phyloP scores from a whole-genome alignment of 2,329 filamentous ascomycete species.

The Verticillium isaacii region DNA sequence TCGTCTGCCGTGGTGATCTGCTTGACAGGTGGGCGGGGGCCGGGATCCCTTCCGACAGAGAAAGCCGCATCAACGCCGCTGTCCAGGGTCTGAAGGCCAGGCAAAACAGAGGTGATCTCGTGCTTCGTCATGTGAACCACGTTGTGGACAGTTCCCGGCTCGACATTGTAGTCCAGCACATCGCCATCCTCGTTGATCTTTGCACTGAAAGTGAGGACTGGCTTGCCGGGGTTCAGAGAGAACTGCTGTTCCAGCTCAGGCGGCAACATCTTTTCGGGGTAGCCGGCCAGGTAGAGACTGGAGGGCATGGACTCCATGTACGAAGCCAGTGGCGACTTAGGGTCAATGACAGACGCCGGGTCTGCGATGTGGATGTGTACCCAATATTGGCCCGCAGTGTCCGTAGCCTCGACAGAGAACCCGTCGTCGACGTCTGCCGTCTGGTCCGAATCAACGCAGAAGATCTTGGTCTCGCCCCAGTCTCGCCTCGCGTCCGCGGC shows the following conservation, averaged over 20 bases:
- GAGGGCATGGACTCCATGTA: slow-evolving; percentile 57
- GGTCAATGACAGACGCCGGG: slow-evolving; percentile 64
- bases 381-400: slow-evolving; percentile 57
- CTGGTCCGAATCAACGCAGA: slow-evolving; percentile 64
- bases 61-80: slow-evolving; percentile 13
- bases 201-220: slow-evolving; percentile 59
- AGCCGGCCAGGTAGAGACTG: slow-evolving; percentile 56
- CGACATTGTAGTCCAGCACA: slow-evolving; percentile 49
- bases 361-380: slow-evolving; percentile 76
- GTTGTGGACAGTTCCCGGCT: slow-evolving; percentile 46
- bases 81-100: background rate
- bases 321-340: slow-evolving; percentile 51
- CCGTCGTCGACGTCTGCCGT: slow-evolving; percentile 77
- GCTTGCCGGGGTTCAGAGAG: slow-evolving; percentile 47
- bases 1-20: slow-evolving; percentile 37
- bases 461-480: slow-evolving; percentile 57
- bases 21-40: slow-evolving; percentile 25
- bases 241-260: slow-evolving; percentile 35
- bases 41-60: slow-evolving; percentile 25
- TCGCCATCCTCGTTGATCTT: slow-evolving; percentile 48
- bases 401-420: slow-evolving; percentile 62
- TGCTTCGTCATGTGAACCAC: slow-evolving; percentile 49
- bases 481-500: slow-evolving; percentile 47
- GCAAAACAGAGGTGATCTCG: slow-evolving; percentile 9
- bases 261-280: slow-evolving; percentile 55